Conservation (phyloP, 2,329 filamentous ascomycete genomes). For the Cytospora chrysosperma region DNA sequence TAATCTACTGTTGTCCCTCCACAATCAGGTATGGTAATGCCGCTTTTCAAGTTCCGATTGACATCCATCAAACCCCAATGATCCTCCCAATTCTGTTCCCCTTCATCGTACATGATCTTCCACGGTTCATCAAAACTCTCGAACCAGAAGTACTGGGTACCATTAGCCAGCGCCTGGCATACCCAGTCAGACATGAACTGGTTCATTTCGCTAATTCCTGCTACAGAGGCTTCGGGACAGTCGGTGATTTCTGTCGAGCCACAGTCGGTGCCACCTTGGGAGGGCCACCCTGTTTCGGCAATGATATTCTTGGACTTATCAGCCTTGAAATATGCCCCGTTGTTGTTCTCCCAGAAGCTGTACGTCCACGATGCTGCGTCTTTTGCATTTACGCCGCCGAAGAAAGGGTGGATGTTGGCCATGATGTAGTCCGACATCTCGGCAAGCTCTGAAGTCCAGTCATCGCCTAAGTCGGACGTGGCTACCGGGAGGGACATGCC, state of each 20-base stretch:
- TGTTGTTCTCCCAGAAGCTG: slow-evolving; percentile 73
- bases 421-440: slow-evolving; percentile 80
- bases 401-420: slow-evolving; percentile 97
- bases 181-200: slow-evolving; percentile 84
- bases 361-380: slow-evolving; percentile 78
- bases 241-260: slow-evolving; percentile 49
- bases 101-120: slow-evolving; percentile 74
- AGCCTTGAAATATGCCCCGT: slow-evolving; percentile 62
- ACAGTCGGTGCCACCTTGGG: slow-evolving; percentile 76
- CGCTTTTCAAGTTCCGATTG: slow-evolving; percentile 77
- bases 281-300: slow-evolving; percentile 90
- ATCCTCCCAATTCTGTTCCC: slow-evolving; percentile 80
- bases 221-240: slow-evolving; percentile 70
- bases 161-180: slow-evolving; percentile 74
- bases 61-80: slow-evolving; percentile 93
- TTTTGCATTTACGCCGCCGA: slow-evolving; percentile 70
- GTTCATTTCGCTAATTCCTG: slow-evolving; percentile 79
- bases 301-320: slow-evolving; percentile 72
- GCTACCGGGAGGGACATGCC: slow-evolving; percentile 73
- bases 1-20: slow-evolving; percentile 63
- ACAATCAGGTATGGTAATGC: slow-evolving; percentile 84
- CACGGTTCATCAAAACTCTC: slow-evolving; percentile 96
- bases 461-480: slow-evolving; percentile 84
- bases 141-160: slow-evolving; percentile 96
- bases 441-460: slow-evolving; percentile 74